Evolutionary conservation across 169 alveolate genomes (phyloP).

Genomic region (Hepatocystis sp.): DNA sequence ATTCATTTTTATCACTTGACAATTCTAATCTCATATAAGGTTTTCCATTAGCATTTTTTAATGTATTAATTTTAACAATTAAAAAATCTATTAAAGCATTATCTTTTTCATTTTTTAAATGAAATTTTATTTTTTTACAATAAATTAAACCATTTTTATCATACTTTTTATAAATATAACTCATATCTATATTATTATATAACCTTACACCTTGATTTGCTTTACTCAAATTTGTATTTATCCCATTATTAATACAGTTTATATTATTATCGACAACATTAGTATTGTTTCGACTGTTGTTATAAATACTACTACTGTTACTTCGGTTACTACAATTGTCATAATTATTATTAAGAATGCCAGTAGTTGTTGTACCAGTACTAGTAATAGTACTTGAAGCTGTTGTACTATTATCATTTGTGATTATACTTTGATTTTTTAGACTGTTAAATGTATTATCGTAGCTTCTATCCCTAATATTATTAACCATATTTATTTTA

Average conservation of each 20-base stretch:
- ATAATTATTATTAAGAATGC: no score
- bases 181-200: slow-evolving; percentile 34
- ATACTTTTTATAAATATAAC: slow-evolving; percentile 47
- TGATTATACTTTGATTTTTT: no score
- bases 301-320: background rate
- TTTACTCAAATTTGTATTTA: no score
- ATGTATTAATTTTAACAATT: slow-evolving; percentile 33
- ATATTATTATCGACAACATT: background rate
- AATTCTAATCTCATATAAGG: slow-evolving; percentile 55
- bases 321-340: no score
- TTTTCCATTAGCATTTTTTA: slow-evolving; percentile 30
- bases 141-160: slow-evolving; percentile 64
- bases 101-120: slow-evolving; percentile 20
- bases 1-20: slow-evolving; percentile 50
- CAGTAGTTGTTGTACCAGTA: no score
- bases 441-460: no score
- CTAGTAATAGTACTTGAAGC: no score
- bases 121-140: slow-evolving; percentile 35
- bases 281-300: no score
- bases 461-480: no score
- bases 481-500: no score
- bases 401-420: no score
- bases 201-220: no score
- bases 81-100: slow-evolving; percentile 15
- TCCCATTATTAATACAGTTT: background rate